Evolutionary conservation across 2,329 filamentous ascomycete species (phyloP).

Genomic region (Diaporthe nobilis): DNA sequence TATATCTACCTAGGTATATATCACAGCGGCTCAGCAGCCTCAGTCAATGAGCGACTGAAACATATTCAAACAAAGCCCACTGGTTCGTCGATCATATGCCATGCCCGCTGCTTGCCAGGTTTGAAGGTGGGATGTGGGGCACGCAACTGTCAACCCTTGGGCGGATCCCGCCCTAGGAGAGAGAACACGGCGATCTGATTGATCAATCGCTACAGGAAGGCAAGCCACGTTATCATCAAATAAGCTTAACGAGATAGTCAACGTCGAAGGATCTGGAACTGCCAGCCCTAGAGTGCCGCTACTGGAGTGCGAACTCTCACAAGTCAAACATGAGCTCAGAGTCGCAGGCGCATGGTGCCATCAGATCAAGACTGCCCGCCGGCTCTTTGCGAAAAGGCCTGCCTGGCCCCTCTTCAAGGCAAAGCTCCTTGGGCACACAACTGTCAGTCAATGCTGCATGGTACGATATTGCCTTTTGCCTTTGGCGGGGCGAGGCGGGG

Average conservation of each 20-base stretch:
- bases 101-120: neutral
- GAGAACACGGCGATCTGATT: slow-evolving; percentile 13
- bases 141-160: neutral
- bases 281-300: neutral
- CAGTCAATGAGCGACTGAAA: neutral
- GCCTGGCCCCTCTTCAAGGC: neutral
- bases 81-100: neutral
- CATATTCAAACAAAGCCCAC: neutral
- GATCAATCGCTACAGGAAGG: neutral
- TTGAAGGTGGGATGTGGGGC: slow-evolving; percentile 21
- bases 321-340: neutral
- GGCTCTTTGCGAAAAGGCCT: neutral
- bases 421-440: neutral
- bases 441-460: neutral
- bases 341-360: neutral
- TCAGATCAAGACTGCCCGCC: neutral
- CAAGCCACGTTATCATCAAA: neutral
- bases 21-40: neutral
- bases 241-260: neutral
- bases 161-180: neutral
- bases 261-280: neutral
- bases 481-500: neutral
- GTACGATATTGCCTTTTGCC: neutral
- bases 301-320: neutral
- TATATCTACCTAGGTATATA: slow-evolving; percentile 6